Evolutionary conservation across 805 yeast species (phyloP).

Genomic region (Blastobotrys americana): DNA sequence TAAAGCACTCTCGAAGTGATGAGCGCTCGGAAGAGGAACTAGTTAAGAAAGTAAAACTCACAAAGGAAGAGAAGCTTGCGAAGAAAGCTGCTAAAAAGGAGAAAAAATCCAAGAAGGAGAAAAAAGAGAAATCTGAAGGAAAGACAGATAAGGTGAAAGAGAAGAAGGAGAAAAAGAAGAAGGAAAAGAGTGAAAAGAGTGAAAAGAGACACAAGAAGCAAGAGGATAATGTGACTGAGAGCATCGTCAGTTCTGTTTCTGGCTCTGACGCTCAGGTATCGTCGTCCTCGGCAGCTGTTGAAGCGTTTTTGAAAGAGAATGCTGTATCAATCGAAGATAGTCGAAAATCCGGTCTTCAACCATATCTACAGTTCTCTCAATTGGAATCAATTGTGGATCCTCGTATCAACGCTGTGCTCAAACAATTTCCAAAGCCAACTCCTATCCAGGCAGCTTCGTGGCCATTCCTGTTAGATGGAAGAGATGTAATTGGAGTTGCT

Average conservation of each 20-base stretch:
- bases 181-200: conserved; percentile 23
- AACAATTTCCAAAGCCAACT: conserved; percentile 81
- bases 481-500: conserved; percentile 94
- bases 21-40: conserved; percentile 23
- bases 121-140: conserved; percentile 29
- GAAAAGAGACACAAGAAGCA: conserved; percentile 18
- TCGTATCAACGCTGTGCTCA: conserved; percentile 51
- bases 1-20: conserved; percentile 7
- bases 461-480: conserved; percentile 75
- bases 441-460: conserved; percentile 93
- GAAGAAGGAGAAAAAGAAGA: conserved; percentile 26
- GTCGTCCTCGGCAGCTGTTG: conserved; percentile 48
- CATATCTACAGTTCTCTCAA: conserved; percentile 61
- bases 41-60: conserved; percentile 23
- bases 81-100: conserved; percentile 24
- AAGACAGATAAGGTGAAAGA: conserved; percentile 16
- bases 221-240: conserved; percentile 17
- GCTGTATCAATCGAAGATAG: conserved; percentile 79
- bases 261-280: conserved; percentile 31
- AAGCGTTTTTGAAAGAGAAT: conserved; percentile 56
- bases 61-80: conserved; percentile 25
- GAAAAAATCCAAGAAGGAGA: conserved; percentile 35
- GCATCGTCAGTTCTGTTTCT: conserved; percentile 4
- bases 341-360: conserved; percentile 45
- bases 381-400: conserved; percentile 42